Base-by-base conservation (phyloP, 2,329 filamentous ascomycete genomes). In the Aspergillus tubingensis region DNA sequence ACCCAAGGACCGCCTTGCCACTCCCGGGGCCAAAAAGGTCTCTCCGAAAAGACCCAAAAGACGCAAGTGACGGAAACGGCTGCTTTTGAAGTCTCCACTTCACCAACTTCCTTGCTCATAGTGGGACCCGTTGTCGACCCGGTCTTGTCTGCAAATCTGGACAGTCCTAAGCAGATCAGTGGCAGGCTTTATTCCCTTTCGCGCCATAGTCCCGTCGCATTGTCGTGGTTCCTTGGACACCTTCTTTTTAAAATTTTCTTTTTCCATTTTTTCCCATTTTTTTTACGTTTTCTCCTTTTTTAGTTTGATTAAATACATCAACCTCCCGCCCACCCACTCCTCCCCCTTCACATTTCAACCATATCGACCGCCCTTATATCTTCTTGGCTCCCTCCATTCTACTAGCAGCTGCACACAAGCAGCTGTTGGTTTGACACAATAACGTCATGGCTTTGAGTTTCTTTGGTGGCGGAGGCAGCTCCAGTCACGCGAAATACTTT, bases 401-500 rank as follows among this genome's bases (percentile, higher is more conserved):
- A 44, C 62, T 60, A 48, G 44, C 62, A 51, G 65, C 68, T 66
- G 61, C 67, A 43, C 36, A 27, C 63, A 57, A 61, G 64, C 64
- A 57, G 66, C 65, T 61, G 66, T 58, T 65, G 62, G 62, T 59
- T 61, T 17, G 13, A 10, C 54, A 36, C 32, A 36, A 36, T 55
- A 60, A 51, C 59, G 59, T 59, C 65, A 80, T 80, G 78, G 77
- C 79, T 60, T 76, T 80, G 69, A 81, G 76, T 69, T 79, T 81
- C 66, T 76, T 81, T 54, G 75, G 75, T 66, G 71, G 74, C 49
- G 68, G 74, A 62, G 74, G 75, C 54, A 77, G 74, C 65, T 72
- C 77, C 57, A 81, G 75, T 66, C 74, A 77, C 64, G 77, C 79
- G 65, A 81, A 81, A 67, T 79, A 80, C 62, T 82, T 81, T 62